Percentiles rank a stretch among this genome's conserved stretches.
Evolutionary conservation across 2,329 filamentous ascomycete genomes (phyloP).

Genomic region (Diplocarpon rosae): DNA sequence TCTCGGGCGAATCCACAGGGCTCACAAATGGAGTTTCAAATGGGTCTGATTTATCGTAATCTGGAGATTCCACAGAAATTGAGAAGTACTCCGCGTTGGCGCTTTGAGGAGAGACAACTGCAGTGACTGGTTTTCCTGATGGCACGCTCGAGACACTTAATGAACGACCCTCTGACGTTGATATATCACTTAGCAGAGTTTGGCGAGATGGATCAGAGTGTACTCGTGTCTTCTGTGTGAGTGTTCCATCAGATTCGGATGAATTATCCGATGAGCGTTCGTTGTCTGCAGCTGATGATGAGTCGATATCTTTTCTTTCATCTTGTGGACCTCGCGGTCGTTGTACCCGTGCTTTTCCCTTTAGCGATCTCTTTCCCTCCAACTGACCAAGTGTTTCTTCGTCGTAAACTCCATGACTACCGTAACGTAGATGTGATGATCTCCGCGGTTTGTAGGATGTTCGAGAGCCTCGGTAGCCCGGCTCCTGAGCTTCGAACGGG

Average conservation of each 20-base stretch:
- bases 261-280: slow-evolving; percentile 23
- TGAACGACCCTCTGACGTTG: background rate
- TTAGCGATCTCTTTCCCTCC: slow-evolving; percentile 14
- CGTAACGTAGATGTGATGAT: slow-evolving; percentile 27
- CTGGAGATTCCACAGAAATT: slow-evolving; percentile 12
- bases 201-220: slow-evolving; percentile 2
- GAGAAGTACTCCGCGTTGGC: slow-evolving; percentile 18
- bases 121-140: slow-evolving; percentile 4
- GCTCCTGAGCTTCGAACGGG: background rate
- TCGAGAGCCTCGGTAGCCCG: background rate
- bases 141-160: background rate
- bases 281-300: slow-evolving; percentile 23
- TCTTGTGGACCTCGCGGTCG: slow-evolving; percentile 12
- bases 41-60: slow-evolving; percentile 14
- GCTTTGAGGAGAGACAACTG: slow-evolving; percentile 8
- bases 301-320: slow-evolving; percentile 10
- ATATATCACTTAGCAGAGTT: slow-evolving; percentile 1
- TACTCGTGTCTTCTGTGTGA: slow-evolving; percentile 15
- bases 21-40: slow-evolving; percentile 12
- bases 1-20: slow-evolving; percentile 4
- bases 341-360: slow-evolving; percentile 14
- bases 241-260: slow-evolving; percentile 22
- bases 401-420: slow-evolving; percentile 21
- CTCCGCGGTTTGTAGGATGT: slow-evolving; percentile 26
- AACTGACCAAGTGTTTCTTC: slow-evolving; percentile 21